A percentile compares a stretch with the other conserved stretches of the same genome.
Evolutionary conservation across 768 basidiomycete species (phyloP).

Genomic region (Auriscalpium vulgare): DNA sequence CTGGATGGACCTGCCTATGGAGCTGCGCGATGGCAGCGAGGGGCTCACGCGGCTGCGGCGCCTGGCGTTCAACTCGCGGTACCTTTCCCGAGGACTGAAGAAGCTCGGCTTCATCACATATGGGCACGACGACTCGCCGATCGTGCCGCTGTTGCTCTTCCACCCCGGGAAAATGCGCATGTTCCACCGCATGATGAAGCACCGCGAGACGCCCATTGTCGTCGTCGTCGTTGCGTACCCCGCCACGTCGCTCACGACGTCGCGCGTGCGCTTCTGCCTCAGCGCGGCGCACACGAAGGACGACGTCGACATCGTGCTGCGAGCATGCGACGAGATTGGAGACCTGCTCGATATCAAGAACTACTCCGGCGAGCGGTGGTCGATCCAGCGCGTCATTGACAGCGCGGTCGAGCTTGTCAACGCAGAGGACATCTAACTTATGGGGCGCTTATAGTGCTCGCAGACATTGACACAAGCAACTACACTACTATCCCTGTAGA

Average conservation of each 20-base stretch:
- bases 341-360: slow-evolving; percentile 87
- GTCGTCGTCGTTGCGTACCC: slow-evolving; percentile 89
- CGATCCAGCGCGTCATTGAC: slow-evolving; percentile 61
- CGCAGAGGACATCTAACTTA: slow-evolving; percentile 17
- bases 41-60: slow-evolving; percentile 76
- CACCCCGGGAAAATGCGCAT: slow-evolving; percentile 90
- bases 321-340: slow-evolving; percentile 89
- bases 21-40: slow-evolving; percentile 76
- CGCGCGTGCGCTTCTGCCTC: slow-evolving; percentile 88
- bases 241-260: slow-evolving; percentile 83
- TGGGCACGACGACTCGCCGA: slow-evolving; percentile 84
- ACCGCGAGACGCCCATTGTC: slow-evolving; percentile 68
- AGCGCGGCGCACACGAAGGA: slow-evolving; percentile 96
- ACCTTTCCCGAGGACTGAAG: slow-evolving; percentile 76
- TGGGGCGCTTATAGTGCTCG: too few species aligned
- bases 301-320: slow-evolving; percentile 80
- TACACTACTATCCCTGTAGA: too few species aligned
- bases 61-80: slow-evolving; percentile 92
- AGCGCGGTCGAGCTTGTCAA: slow-evolving; percentile 71
- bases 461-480: too few species aligned
- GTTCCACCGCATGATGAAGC: slow-evolving; percentile 84
- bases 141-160: slow-evolving; percentile 89
- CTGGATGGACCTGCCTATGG: slow-evolving; percentile 72
- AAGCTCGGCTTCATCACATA: slow-evolving; percentile 97
- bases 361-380: slow-evolving; percentile 64